Base-by-base conservation (phyloP, 2,329 filamentous ascomycete species). In the Calonectria fujianensis region DNA sequence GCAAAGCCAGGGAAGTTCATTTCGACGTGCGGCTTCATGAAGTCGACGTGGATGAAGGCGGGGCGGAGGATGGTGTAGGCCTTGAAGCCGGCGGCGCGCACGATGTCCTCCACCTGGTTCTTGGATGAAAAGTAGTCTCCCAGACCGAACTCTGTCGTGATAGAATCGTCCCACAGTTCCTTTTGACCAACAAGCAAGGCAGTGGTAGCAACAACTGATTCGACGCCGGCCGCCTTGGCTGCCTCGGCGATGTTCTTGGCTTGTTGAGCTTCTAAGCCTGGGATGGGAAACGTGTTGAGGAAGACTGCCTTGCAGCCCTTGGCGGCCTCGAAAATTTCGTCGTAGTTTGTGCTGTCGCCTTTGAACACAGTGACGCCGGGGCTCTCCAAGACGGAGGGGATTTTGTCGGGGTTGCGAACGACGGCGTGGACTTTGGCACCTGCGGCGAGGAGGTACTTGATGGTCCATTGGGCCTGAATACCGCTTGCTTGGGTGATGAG, bases 121-220 rank as follows among this genome's bases (percentile, higher is more conserved):
- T 88, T 88, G 63, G 84, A 86, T 35, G 75, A 67, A 69, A 81
- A 88, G 74, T 88, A 85, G 0, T 27, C 73, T 39, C 52, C 69
- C n/a, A 85, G 72, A 0, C 59, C 18, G 7, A 52, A 16, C 16
- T 77, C 64, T 20, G 78, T 67, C 0, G 75, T 77, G 1, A 16
- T 31, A 0, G 70, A 59, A 6, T 81, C 74, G 6, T 82, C 79
- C 83, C 83, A 84, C 4, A 81, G 11, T 0, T 59, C 52, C 57
- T 51, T 81, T 18, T 77, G 24, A 2, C 69, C 74, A 0, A 79
- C 77, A 48, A 18, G 50, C 48, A 82, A 72, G 18, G 78, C 79
- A 0, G 84, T 85, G 8, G 76, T 64, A 0, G 70, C 79, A 1
- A 85, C 81, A 20, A 85, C 66, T 29, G 29, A 79, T 59, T 82